Evolutionary conservation across 345 rosid species (phyloP), one percentile per base, ranked within the genome.

Genomic region (Aurinia saxatilis): DNA sequence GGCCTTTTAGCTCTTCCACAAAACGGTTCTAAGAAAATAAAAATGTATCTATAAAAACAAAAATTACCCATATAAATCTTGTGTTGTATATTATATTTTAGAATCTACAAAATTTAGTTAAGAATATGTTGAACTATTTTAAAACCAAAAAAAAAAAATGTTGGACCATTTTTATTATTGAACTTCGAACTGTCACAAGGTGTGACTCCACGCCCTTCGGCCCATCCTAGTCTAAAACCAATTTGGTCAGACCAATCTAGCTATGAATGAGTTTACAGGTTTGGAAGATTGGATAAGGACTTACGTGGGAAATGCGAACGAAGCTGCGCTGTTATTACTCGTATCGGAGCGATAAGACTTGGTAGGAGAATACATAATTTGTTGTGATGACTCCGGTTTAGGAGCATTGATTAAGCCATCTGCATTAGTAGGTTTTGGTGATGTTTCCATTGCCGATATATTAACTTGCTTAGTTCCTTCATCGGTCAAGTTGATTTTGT

Each of bases 291-390:
- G 12, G 17, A 44, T 10, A 45, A 44, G 13, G 8, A 56, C 75
- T 70, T 50, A 71, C 75, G 44, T 41, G 39, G 70, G 65, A 50
- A 63, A 71, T 57, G 70, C 69, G 27, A 71, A 71, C n/a, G 70
- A 71, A 21, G 64, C 44, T 38, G 14, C 14, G 27, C 75, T 71
- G 47, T 21, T 40, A 40, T 63, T 56, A 41, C 69, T 71, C 0
- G 47, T 34, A 21, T 63, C 65, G 0, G 75, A 56, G 34, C 8
- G 65, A 49, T 41, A 57, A n/a, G 75, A 71, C 25, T 57, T 71
- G 15, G 65, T 50, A 0, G 70, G 75, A 41, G 55, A 57, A 30
- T 49, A 1, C 6, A 38, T 51, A 33, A 6, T 25, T 57, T 49
- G 33, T 6, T 33, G 60, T 12, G 34, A 48, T 34, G 21, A 30